Evolutionary conservation across 495 filamentous ascomycete species (phyloP).

Genomic region (Xeromyces bisporus): DNA sequence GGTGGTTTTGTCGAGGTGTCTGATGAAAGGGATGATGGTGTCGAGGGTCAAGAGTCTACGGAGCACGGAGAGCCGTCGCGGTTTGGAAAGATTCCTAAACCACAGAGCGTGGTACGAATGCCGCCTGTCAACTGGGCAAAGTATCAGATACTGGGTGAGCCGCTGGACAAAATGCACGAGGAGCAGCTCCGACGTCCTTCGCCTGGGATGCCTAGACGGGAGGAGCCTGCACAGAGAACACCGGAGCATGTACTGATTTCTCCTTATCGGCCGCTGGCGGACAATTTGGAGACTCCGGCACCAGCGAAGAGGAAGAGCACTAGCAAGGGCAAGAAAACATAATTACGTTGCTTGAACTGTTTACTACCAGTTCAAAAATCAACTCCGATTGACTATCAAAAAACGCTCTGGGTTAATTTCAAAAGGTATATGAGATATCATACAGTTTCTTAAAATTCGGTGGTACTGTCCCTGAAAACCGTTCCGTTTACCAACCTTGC

Average conservation of each 20-base stretch:
- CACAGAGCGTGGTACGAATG: slow-evolving; percentile 71
- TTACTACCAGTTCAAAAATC: too few relatives aligned
- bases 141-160: slow-evolving; percentile 66
- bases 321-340: slow-evolving; percentile 22
- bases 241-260: slow-evolving; percentile 46
- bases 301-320: slow-evolving; percentile 17
- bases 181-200: slow-evolving; percentile 53
- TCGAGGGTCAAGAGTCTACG: slow-evolving; percentile 12
- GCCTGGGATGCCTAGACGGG: slow-evolving; percentile 33
- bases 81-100: slow-evolving; percentile 44
- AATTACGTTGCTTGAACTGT: slow-evolving; percentile 3
- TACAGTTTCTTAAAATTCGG: too few relatives aligned
- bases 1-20: slow-evolving; percentile 24
- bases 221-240: slow-evolving; percentile 23
- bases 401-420: too few relatives aligned
- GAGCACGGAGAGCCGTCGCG: slow-evolving; percentile 9
- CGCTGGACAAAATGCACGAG: slow-evolving; percentile 65
- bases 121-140: slow-evolving; percentile 84
- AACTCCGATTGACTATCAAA: too few relatives aligned
- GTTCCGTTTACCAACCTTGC: too few relatives aligned
- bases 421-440: too few relatives aligned
- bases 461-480: too few relatives aligned
- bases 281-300: slow-evolving; percentile 40
- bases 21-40: slow-evolving; percentile 23
- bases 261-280: slow-evolving; percentile 55